Base-by-base conservation (phyloP, 176 grass and related monocot species). In the Carex parvula region DNA sequence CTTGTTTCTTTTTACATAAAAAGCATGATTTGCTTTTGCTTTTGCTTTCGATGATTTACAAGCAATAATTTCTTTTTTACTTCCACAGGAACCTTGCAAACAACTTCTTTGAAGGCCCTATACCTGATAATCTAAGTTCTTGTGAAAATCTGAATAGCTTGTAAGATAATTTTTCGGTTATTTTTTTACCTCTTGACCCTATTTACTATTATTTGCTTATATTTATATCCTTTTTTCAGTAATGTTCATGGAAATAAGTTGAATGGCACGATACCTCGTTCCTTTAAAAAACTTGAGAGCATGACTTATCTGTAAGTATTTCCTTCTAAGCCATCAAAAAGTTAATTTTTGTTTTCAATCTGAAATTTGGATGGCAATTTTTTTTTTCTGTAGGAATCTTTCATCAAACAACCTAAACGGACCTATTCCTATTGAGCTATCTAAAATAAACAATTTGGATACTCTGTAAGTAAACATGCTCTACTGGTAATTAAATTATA, bases 91-190 rank as follows among this genome's bases (percentile, higher is more conserved):
- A 99, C 35, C 85, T 99, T 85, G 97, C 97, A 64, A 96, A 90
- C 79, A 99, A 99, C 68, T 69, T 86, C 54, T 87, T 99, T 79
- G 90, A 99, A 79, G 97, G 97, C 32, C 91, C 87, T 50, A 94
- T 99, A 52, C 90, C 97, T 53, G 94, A 99, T 62, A 99, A 99
- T 48, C 69, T 99, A 83, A 94, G 97, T 85, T 96, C 93, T 53
- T 99, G 97, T 64, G 90, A 88, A 79, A 99, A 92, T 84, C 88
- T 99, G 64, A 99, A 96, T 90, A 99, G 93, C 86, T 96, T 99
- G 97, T 99, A 94, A 92, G 97, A 71, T 12, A 8, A 46, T 83
- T 76, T 64, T 55, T n/a, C 3, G 6, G 26, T 33, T 55, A 17
- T 15, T 55, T 75, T 26, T 14, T 80, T 26, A 4, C 26, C 35